Conservation (phyloP, 129 eudicot genomes). For the carrot (Daucus carota) region DH1_v3.0 NC_030382.2:52348001-52348500, state of each 20-base stretch:
- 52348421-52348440: slow-evolving; percentile 64
- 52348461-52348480: slow-evolving; percentile 34
- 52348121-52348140: too few species aligned
- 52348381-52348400: background rate
- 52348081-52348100: background rate
- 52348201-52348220: background rate
- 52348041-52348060: background rate
- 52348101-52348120: background rate
- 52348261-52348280: background rate
- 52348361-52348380: background rate
- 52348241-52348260: background rate
- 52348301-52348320: background rate
- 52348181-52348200: too few species aligned
- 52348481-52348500: background rate
- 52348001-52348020: background rate
- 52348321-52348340: background rate
- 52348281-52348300: background rate
- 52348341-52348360: background rate
- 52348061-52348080: background rate
- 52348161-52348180: too few species aligned
- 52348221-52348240: background rate
- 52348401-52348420: slow-evolving; percentile 49
- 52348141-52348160: too few species aligned
- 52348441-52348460: slow-evolving; percentile 66
- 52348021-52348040: background rate